Evolutionary conservation across 2,329 filamentous ascomycete genomes (phyloP), one percentile per base, ranked within the genome.

Genomic region (Exophiala spinifera): DNA sequence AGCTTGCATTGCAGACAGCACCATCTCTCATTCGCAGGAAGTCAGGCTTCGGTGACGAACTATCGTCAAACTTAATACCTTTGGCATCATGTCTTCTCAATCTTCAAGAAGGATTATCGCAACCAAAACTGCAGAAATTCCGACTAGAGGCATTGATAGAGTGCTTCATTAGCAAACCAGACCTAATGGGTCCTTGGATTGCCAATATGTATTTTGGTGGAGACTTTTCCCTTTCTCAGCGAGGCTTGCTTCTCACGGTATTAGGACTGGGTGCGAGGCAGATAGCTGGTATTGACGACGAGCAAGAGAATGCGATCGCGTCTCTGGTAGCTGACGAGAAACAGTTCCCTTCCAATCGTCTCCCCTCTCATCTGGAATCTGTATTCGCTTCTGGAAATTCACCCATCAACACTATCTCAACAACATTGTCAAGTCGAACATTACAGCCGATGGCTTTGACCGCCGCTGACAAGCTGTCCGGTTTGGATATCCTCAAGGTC

Each of bases 161-260:
- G 0, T 73, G 96, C 6, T 76, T 96, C 0, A 78, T 94, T 2
- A 85, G 89, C 0, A 83, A 88, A 60, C 89, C 94, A 0, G 75
- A 82, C 46, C 79, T 81, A 49, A 89, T 96, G 81, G 91, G 85
- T 0, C 88, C 84, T 13, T 95, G 89, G 87, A 89, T 95, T 55
- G 84, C 87, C 2, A 84, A 85, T 53, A 87, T 88, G 0, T 95
- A 94, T 67, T 97, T 96, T 67, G 86, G 90, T 39, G 91, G 91
- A 14, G 94, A 99, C 67, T 91, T 94, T 70, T 96, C 91, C 0
- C 76, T 97, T 34, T 82, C 86, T 0, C 92, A 97, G 68, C 82
- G 94, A 36, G 88, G 87, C 6, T 83, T 88, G 0, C 79, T 97
- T 34, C 84, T 99, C 49, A 86, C 89, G 17, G 85, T 89, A 0